Evolutionary conservation across 805 yeast genomes (phyloP).

Genomic region (Kodamaea sagamina): DNA sequence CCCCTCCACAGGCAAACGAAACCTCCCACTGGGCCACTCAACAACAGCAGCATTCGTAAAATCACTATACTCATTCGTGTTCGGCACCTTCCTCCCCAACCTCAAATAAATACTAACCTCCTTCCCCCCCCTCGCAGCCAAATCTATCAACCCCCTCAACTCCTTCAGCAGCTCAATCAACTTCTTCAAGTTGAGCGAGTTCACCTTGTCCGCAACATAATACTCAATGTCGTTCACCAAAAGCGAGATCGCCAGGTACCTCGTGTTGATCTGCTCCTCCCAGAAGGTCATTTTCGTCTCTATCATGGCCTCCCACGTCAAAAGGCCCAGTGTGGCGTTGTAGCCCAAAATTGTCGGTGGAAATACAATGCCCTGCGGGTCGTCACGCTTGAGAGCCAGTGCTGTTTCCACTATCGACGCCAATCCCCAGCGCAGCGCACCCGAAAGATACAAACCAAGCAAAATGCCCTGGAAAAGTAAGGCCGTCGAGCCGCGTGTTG

Average conservation of each 20-base stretch:
- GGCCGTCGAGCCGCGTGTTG: conserved; percentile 69
- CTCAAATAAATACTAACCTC: conserved; percentile 52
- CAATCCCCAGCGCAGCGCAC: conserved; percentile 90
- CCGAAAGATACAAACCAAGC: conserved; percentile 78
- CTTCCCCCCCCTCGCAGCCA: conserved; percentile 29
- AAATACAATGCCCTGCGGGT: conserved; percentile 56
- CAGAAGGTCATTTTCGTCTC: conserved; percentile 10
- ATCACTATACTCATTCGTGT: conserved; percentile 50
- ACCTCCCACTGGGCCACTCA: conserved; percentile 60
- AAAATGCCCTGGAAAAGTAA: conserved; percentile 81
- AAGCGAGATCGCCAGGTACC: conserved; percentile 57
- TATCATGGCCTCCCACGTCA: conserved; percentile 38
- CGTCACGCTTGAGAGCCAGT: conserved; percentile 65
- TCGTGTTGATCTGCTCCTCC: conserved; percentile 19
- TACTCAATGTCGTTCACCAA: conserved; percentile 79
- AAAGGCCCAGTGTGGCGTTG: conserved; percentile 28
- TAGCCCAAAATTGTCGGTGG: conserved; percentile 53
- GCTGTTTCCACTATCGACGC: conserved; percentile 86
- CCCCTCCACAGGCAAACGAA: conserved; percentile 54
- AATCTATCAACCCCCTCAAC: conserved; percentile 28
- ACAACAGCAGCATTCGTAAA: conserved; percentile 64
- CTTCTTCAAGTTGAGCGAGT: conserved; percentile 38
- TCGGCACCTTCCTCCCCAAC: conserved; percentile 52
- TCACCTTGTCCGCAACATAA: conserved; percentile 53
- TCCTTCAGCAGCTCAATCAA: conserved; percentile 24